phyloP scores from a whole-genome alignment of 2,329 filamentous ascomycete genomes.

The Pezicula neosporulosa region DNA sequence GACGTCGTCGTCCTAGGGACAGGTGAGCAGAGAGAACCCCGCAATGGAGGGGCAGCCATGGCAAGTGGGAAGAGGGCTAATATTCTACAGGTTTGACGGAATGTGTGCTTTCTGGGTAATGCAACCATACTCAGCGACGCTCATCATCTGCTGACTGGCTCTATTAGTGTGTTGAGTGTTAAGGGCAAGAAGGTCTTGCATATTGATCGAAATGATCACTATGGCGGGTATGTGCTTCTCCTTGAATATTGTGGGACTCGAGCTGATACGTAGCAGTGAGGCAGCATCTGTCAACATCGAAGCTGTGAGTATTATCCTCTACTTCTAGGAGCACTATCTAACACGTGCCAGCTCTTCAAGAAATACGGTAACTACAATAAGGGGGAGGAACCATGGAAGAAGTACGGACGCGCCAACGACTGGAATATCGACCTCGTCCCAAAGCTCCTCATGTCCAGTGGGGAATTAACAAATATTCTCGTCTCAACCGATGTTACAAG shows the following conservation, averaged over 20 bases:
- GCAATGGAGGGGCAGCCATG: slow-evolving; percentile 29
- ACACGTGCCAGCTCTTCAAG: slow-evolving; percentile 76
- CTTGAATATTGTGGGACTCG: slow-evolving; percentile 7
- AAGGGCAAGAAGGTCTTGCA: slow-evolving; percentile 99
- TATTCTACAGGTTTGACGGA: slow-evolving; percentile 77
- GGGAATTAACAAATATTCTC: slow-evolving; percentile 97
- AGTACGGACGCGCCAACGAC: slow-evolving; percentile 93
- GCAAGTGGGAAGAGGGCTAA: slow-evolving; percentile 24
- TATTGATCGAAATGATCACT: slow-evolving; percentile 98
- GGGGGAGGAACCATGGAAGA: slow-evolving; percentile 93
- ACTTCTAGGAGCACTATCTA: slow-evolving; percentile 20
- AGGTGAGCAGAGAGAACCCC: slow-evolving; percentile 56
- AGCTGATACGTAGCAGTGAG: slow-evolving; percentile 57
- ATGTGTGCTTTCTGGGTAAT: slow-evolving; percentile 96
- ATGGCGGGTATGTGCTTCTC: slow-evolving; percentile 69
- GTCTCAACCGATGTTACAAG: slow-evolving; percentile 90
- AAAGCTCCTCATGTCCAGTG: slow-evolving; percentile 98
- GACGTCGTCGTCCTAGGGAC: slow-evolving; percentile 98
- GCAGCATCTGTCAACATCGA: slow-evolving; percentile 96
- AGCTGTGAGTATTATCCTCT: slow-evolving; percentile 54
- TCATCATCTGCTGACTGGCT: slow-evolving; percentile 16
- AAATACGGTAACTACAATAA: slow-evolving; percentile 81
- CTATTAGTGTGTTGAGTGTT: slow-evolving; percentile 80
- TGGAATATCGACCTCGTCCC: slow-evolving; percentile 99
- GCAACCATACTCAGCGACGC: background rate